Evolutionary conservation across 352 stramenopile species (phyloP), one percentile per base, ranked within the genome.

Genomic region (Phytophthora fragariaefolia): DNA sequence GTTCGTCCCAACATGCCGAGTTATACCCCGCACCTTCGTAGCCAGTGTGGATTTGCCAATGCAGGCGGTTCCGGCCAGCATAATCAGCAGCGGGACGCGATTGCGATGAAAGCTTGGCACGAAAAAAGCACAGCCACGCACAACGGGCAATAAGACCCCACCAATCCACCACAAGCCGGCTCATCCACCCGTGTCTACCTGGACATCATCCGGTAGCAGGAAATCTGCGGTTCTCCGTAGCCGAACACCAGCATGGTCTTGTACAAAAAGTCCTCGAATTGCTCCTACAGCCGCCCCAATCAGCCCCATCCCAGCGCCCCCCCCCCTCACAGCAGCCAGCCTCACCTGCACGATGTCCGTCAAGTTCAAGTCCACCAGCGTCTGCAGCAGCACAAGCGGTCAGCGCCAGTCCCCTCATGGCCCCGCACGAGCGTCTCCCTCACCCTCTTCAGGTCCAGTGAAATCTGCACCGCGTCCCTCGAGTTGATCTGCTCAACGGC

Each of bases 231-330:
- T 53, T 96, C 85, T 8, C 86, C 85, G 66, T 96, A 96, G n/a
- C 86, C 86, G 45, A 95, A 96, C 9, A 94, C 86, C 42, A 92
- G 76, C 85, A 96, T 93, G 7, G 88, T 96, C 72, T 96, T 96
- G 77, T 96, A 96, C 57, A 96, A 62, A 67, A 96, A 96, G 55
- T 96, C 87, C 59, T 96, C 88, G 58, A 96, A 96, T 79, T 95
- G 86, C 54, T 96, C 88, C 83, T 91, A 53, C 24, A n/a, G n/a
- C 24, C 51, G 22, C 15, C 4, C 23, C 7, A 20, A 43, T 43
- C 36, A 43, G 36, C 5, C 32, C 10, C 48, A 60, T 3, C 32
- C 1, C 24, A 10, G n/a, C n/a, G n/a, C 22, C 1, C 26, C 2
- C 30, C 17, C 36, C n/a, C 18, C 12, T 42, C 10, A 28, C 43